Base-by-base conservation (phyloP, 129 eudicot genomes). In the Pulicaria dysenterica region DNA sequence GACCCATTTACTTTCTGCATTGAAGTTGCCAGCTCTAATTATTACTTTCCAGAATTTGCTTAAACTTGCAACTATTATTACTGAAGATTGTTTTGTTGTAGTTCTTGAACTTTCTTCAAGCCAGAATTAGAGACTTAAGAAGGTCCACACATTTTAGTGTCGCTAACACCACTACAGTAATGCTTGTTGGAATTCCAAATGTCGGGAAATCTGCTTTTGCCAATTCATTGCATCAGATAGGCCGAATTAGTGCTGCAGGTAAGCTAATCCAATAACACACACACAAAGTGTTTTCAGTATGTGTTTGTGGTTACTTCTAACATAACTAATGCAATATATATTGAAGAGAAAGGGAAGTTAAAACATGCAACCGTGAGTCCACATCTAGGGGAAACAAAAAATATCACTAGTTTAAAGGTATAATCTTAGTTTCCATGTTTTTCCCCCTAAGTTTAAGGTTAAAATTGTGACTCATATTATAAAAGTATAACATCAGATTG, bases 191-290 rank as follows among this genome's bases (percentile, higher is more conserved):
- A 39, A 85, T 92, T 69, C 98, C 96, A 64, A 92, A 92, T 70
- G 94, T 85, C 58, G 95, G 98, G 40, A 92, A 92, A 80, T 92
- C 98, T 13, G 95, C 96, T 24, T 76, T 92, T 58, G 95, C 98
- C 37, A 92, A 92, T 59, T 67, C 95, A 9, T 82, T 92, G 83
- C 98, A 92, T 83, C 93, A 81, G 15, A 84, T 89, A 4, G 98
- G 98, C 53, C 81, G 98, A 78, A 83, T 87, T 34, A 84, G 81
- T 49, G 89, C 98, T 53, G 83, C 89, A 83, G 98, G 98, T 92
- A 72, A 57, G 17, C 34, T 38, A 64, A 31, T 66, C 60, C 9
- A 1, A 58, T 36, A 49, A 0, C 15, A 3, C 49, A 62, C 55
- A 15, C 40, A 14, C 1, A 16, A 3, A 34, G 40, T 41, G 36